These are phyloP conservation scores for Triticum monococcum DNA, from an alignment of 176 grass and related monocot genomes.

Conservation along the genomic window DNA sequence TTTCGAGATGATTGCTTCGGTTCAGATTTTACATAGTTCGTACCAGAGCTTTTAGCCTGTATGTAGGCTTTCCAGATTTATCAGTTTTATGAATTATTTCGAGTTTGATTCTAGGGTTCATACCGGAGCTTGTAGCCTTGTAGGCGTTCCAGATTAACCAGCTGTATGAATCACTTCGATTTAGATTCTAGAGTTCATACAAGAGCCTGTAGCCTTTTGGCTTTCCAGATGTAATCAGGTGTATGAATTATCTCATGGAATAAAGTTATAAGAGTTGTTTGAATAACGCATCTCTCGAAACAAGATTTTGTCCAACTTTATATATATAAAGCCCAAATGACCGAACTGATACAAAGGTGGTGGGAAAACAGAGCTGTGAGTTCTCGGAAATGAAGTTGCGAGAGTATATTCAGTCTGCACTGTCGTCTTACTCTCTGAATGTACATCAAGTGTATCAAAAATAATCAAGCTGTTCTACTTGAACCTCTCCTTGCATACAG, in stretches of 20 bases:
- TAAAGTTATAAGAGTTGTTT: background rate
- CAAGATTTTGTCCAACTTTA: too few species aligned
- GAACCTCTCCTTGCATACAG: background rate
- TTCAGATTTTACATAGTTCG: background rate
- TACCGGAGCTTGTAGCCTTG: slow-evolving; percentile 8
- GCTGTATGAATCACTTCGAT: background rate
- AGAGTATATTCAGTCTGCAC: background rate
- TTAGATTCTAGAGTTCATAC: background rate
- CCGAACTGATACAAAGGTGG: too few species aligned
- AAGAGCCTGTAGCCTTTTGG: slow-evolving; percentile 16
- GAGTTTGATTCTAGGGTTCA: background rate
- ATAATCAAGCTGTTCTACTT: background rate
- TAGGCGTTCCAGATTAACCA: background rate
- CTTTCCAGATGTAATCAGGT: slow-evolving; percentile 3
- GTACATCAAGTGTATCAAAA: slow-evolving; percentile 8
- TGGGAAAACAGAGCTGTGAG: background rate
- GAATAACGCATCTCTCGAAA: background rate
- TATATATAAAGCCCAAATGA: too few species aligned
- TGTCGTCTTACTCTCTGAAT: background rate
- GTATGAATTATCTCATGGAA: slow-evolving; percentile 3
- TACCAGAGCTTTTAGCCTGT: slow-evolving; percentile 5
- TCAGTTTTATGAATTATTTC: background rate
- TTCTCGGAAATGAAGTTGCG: background rate
- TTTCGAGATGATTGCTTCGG: background rate
- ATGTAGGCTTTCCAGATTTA: slow-evolving; percentile 15